Conservation (phyloP, 139 green algal genomes). For the Tetradesmus obliquus region DNA sequence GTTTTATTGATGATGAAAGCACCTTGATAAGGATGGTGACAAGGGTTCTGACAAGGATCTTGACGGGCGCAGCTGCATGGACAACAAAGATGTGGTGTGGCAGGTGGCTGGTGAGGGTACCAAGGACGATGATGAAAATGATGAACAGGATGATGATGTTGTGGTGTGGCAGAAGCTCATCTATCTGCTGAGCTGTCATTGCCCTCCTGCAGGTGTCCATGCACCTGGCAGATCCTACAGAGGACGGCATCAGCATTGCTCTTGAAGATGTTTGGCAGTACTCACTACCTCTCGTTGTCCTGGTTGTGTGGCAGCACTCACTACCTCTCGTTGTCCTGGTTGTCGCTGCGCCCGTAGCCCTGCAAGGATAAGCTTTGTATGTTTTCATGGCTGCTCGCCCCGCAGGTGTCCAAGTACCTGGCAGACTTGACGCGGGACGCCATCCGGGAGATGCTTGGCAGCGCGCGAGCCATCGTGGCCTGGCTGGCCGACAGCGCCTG, state of each 20-base stretch:
- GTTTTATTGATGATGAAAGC: too few species aligned
- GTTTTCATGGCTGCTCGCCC: too few species aligned
- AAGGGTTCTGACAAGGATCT: too few species aligned
- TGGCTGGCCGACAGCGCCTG: slow-evolving; percentile 88
- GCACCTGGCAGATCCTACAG: too few species aligned
- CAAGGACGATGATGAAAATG: too few species aligned
- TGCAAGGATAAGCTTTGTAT: too few species aligned
- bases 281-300: neutral
- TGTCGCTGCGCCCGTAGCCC: too few species aligned
- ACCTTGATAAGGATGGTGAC: too few species aligned
- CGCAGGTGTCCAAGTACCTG: neutral
- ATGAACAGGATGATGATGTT: neutral
- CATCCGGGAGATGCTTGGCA: slow-evolving; percentile 18
- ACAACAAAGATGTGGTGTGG: slow-evolving; percentile 61
- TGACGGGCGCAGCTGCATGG: slow-evolving; percentile 40
- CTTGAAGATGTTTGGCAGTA: neutral
- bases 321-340: neutral
- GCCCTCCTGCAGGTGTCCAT: too few species aligned
- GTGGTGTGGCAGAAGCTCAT: slow-evolving; percentile 47
- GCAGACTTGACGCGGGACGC: neutral
- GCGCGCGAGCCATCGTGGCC: slow-evolving; percentile 86
- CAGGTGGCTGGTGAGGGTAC: slow-evolving; percentile 18
- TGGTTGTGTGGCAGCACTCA: neutral
- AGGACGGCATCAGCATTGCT: too few species aligned
- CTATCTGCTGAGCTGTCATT: too few species aligned